These are phyloP conservation scores for Ganoderma lingzhi DNA, from an alignment of 1,284 basidiomycete species.

Conservation along the genomic window DNA sequence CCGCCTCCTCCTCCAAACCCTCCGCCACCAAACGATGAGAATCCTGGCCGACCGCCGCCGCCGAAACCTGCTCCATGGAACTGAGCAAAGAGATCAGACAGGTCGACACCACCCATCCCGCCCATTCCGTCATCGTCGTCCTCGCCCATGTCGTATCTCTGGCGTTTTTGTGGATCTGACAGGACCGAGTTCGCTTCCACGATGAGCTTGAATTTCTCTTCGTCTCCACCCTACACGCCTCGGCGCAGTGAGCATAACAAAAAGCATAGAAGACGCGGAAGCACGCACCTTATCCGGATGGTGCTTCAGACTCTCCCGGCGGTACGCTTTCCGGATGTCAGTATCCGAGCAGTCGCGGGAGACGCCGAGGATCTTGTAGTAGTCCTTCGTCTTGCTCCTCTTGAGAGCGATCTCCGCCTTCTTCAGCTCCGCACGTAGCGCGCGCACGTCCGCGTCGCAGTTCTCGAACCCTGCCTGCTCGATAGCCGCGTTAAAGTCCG, in stretches of 20 bases:
- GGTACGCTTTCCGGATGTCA: slow-evolving; percentile 86
- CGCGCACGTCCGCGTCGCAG: slow-evolving; percentile 66
- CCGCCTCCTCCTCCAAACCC: slow-evolving; percentile 20
- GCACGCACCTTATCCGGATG: slow-evolving; percentile 75
- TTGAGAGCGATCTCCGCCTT: slow-evolving; percentile 83
- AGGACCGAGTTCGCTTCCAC: slow-evolving; percentile 80
- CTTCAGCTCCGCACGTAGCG: slow-evolving; percentile 71
- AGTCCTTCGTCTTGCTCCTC: slow-evolving; percentile 86
- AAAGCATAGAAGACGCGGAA: too few relatives aligned
- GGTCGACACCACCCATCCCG: slow-evolving; percentile 55
- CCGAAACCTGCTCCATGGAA: slow-evolving; percentile 49
- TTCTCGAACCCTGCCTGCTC: slow-evolving; percentile 72
- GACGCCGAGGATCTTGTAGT: slow-evolving; percentile 80
- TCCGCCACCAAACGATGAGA: slow-evolving; percentile 32
- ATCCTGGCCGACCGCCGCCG: slow-evolving; percentile 28
- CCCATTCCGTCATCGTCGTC: slow-evolving; percentile 70
- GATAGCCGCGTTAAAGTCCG: slow-evolving; percentile 82
- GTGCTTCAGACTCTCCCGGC: slow-evolving; percentile 80
- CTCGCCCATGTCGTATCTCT: slow-evolving; percentile 80
- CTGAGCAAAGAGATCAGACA: slow-evolving; percentile 71
- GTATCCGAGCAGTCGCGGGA: slow-evolving; percentile 64
- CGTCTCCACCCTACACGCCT: slow-evolving; percentile 69
- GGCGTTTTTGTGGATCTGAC: slow-evolving; percentile 71
- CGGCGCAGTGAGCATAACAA: not conserved
- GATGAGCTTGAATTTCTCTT: slow-evolving; percentile 88